These are phyloP conservation scores for Zygotorulaspora sp. DNA, from an alignment of 805 yeast species.

Conservation along the genomic window DNA sequence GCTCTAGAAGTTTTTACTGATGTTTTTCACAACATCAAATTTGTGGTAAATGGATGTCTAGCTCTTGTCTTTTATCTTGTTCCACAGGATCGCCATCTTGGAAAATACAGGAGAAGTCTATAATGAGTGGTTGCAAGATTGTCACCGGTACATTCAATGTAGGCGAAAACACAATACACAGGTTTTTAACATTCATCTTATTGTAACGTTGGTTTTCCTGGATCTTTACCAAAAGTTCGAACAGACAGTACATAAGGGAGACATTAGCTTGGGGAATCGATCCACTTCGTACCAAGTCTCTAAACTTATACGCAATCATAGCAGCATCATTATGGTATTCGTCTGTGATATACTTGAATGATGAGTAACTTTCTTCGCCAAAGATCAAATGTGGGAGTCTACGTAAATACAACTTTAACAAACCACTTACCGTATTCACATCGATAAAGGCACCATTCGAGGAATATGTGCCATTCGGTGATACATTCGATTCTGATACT, in stretches of 20 bases:
- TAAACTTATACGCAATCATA: conserved; percentile 30
- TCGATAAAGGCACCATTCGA: conserved; percentile 45
- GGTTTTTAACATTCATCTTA: conserved; percentile 79
- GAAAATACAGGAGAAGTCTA: conserved; percentile 59
- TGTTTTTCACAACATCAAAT: conserved; percentile 12
- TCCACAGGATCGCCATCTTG: conserved; percentile 44
- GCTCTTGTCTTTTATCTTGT: conserved; percentile 41
- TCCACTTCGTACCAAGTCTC: conserved; percentile 31
- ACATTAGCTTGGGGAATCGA: conserved; percentile 50
- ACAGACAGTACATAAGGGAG: conserved; percentile 59
- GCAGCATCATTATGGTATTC: conserved; percentile 31
- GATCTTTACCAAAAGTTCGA: conserved; percentile 62
- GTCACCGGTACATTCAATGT: conserved; percentile 66
- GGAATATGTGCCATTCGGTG: conserved; percentile 38
- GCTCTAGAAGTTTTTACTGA: no score
- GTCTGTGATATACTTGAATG: conserved; percentile 38
- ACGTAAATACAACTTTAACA: conserved; percentile 76
- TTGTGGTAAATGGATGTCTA: conserved; percentile 52
- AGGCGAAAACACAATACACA: conserved; percentile 78
- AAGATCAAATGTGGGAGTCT: conserved; percentile 69
- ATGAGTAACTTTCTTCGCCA: conserved; percentile 45
- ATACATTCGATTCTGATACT: conserved; percentile 19
- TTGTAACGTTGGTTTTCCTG: conserved; percentile 56
- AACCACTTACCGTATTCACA: conserved; percentile 81
- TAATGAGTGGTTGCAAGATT: conserved; percentile 53